phyloP scores from a whole-genome alignment of 441 rosid genomes.

The Metrosideros polymorpha region DNA sequence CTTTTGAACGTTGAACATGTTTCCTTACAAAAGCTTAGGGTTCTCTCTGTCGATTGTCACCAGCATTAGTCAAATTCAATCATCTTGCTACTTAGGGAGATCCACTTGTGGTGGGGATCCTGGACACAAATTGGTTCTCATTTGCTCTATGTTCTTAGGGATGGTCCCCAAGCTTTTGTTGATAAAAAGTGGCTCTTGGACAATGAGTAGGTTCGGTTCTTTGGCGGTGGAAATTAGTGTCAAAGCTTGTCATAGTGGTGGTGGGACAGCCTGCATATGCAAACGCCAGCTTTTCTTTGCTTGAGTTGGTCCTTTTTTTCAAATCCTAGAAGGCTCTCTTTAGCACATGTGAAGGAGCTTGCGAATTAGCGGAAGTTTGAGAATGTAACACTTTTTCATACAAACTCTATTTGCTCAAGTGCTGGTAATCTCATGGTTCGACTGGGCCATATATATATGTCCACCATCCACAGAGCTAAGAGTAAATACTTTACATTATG shows the following conservation, averaged over 20 bases:
- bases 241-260: constrained; percentile 15
- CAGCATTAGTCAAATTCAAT: neutral
- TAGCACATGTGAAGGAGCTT: neutral
- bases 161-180: constrained; percentile 8
- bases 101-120: neutral
- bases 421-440: neutral
- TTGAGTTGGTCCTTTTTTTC: neutral
- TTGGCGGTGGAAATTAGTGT: neutral
- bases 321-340: constrained; percentile 1
- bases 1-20: neutral
- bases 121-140: neutral
- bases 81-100: neutral
- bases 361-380: neutral
- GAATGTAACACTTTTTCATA: neutral
- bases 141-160: neutral
- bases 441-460: neutral
- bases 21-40: neutral
- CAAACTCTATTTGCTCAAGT: neutral
- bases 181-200: constrained; percentile 8
- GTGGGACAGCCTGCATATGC: constrained; percentile 20
- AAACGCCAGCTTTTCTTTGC: neutral
- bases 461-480: neutral
- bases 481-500: neutral
- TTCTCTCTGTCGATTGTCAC: neutral
- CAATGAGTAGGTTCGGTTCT: neutral